phyloP scores from a whole-genome alignment of 2,329 filamentous ascomycete genomes.

The Diatrype stigma region DNA sequence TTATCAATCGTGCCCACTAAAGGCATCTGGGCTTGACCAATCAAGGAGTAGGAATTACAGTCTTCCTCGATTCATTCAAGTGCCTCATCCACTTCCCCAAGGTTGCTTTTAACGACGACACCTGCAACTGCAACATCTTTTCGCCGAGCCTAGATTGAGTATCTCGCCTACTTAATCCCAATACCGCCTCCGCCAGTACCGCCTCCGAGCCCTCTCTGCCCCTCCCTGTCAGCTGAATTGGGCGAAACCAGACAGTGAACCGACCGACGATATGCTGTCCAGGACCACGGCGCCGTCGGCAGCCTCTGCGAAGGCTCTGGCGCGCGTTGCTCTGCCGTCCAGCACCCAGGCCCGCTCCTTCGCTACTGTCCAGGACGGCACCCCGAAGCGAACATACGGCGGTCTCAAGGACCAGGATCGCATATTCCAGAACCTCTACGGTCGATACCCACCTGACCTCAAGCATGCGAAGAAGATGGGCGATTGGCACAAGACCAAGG shows the following conservation, averaged over 20 bases:
- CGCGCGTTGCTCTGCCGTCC: slow-evolving; percentile 30
- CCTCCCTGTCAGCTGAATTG: slow-evolving; percentile 31
- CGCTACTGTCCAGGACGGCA: slow-evolving; percentile 73
- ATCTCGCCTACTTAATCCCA: not conserved
- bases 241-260: slow-evolving; percentile 23
- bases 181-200: slow-evolving; percentile 3
- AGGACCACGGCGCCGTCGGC: slow-evolving; percentile 37
- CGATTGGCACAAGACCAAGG: slow-evolving; percentile 99
- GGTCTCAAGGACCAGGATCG: slow-evolving; percentile 93
- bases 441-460: slow-evolving; percentile 84
- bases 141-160: slow-evolving; percentile 4
- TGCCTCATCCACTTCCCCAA: slow-evolving; percentile 22
- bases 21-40: slow-evolving; percentile 2
- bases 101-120: slow-evolving; percentile 10
- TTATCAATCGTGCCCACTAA: slow-evolving; percentile 7
- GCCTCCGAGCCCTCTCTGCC: slow-evolving; percentile 24
- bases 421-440: slow-evolving; percentile 98
- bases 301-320: slow-evolving; percentile 36
- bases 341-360: slow-evolving; percentile 62
- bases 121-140: slow-evolving; percentile 19
- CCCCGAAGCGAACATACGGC: slow-evolving; percentile 71
- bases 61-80: slow-evolving; percentile 18
- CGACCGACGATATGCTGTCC: slow-evolving; percentile 35
- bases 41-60: not conserved
- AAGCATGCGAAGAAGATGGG: slow-evolving; percentile 97